phyloP scores from a whole-genome alignment of 2,329 filamentous ascomycete species.

The Scolecobasidium constrictum region DNA sequence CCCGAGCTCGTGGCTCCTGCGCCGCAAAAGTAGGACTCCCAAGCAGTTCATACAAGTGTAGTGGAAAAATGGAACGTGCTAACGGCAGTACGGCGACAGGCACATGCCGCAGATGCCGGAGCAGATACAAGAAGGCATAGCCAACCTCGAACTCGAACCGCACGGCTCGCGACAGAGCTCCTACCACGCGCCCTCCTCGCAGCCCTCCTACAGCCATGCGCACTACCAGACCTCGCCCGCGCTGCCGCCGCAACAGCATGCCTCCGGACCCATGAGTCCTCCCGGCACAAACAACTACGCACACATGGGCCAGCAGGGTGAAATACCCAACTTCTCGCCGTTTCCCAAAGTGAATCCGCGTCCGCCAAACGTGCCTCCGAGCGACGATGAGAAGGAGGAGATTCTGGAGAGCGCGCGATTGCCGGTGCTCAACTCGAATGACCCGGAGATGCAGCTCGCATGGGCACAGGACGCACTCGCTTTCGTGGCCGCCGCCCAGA shows the following conservation, averaged over 20 bases:
- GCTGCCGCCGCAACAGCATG: constrained; percentile 16
- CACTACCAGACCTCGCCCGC: constrained; percentile 11
- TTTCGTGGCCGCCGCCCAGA: constrained; percentile 75
- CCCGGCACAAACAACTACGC: constrained; percentile 19
- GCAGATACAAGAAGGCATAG: constrained; percentile 91
- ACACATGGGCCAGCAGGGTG: constrained; percentile 26
- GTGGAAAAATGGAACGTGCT: no score
- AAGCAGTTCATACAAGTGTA: no score
- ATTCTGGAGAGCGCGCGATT: constrained; percentile 76
- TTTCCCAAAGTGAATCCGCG: constrained; percentile 74
- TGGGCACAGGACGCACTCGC: constrained; percentile 91
- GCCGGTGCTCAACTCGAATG: constrained; percentile 81
- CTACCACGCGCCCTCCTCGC: constrained; percentile 15
- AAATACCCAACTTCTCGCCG: constrained; percentile 72
- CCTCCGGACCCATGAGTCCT: constrained; percentile 20
- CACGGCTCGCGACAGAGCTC: constrained; percentile 29
- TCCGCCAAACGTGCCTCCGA: constrained; percentile 81
- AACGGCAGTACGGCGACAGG: no score
- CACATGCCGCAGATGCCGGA: constrained; percentile 92
- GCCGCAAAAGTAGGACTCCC: constrained; percentile 58
- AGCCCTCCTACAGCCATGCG: constrained; percentile 3
- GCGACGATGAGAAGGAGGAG: constrained; percentile 87
- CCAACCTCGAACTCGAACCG: constrained; percentile 79
- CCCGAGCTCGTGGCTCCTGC: constrained; percentile 59
- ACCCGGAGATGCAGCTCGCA: constrained; percentile 90